Base-by-base conservation (phyloP, 2,329 filamentous ascomycete species). In the Pseudohalonectria lignicola region DNA sequence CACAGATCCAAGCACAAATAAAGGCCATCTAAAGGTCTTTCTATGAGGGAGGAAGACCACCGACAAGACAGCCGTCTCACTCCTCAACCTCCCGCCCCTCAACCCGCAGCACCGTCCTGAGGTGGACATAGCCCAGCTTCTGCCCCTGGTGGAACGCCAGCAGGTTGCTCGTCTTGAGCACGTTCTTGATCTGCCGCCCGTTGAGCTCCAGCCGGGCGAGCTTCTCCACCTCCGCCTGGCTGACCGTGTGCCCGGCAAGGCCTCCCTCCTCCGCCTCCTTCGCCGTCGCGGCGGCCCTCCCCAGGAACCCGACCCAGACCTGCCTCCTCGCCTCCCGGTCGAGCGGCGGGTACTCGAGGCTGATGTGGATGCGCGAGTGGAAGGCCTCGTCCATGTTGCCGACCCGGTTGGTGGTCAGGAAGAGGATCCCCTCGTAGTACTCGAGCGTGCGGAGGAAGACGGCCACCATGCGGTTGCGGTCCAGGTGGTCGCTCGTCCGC, bases 401-500 rank as follows among this genome's bases (percentile, higher is more conserved):
- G 21, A 62, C 54, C 19, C 63, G n/a, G n/a, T n/a, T n/a, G n/a
- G n/a, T n/a, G n/a, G n/a, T n/a, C n/a, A n/a, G n/a, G n/a, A n/a
- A n/a, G 61, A 69, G 55, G 37, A 67, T 63, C 18, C 63, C 63
- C 45, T 63, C 54, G 49, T 65, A 67, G 56, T 66, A 66, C 50
- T 67, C 64, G 25, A 67, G 57, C 4, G 53, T 62, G 17, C 63
- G 56, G 23, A 67, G 42, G 47, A 57, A 57, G 46, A 57, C n/a
- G n/a, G n/a, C n/a, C 9, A 62, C 56, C 18, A 66, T 46, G 34
- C 54, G 54, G 50, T 66, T 66, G 34, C 60, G 55, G 41, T 58
- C 49, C 5, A 62, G 46, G 42, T 61, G 55, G 37, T 53, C 45
- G 7, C 48, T 42, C 3, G 34, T 34, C 5, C 48, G 40, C 4